phyloP scores from a whole-genome alignment of 768 basidiomycete genomes.

The Tricholoma saponaceum region DNA sequence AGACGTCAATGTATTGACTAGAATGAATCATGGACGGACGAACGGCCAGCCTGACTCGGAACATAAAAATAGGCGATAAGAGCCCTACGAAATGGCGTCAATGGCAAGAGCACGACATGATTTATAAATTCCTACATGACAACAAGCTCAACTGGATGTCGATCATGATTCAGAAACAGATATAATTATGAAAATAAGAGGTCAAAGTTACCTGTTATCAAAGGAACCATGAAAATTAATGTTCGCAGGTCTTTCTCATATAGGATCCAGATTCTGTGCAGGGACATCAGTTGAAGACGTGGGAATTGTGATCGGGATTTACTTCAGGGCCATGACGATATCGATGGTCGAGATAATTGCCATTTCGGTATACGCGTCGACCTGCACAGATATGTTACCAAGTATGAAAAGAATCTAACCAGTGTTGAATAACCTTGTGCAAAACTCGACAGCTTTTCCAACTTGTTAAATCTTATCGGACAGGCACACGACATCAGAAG shows the following conservation, averaged over 20 bases:
- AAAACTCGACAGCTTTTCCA: background rate
- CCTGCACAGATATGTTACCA: background rate
- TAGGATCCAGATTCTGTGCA: background rate
- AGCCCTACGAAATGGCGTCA: background rate
- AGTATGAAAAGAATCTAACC: background rate
- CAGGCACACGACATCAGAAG: background rate
- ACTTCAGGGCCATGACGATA: background rate
- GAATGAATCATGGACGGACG: background rate
- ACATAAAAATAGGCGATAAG: background rate
- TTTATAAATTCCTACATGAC: conserved; percentile 11
- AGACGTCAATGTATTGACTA: background rate
- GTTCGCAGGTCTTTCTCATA: background rate
- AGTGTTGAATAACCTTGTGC: background rate
- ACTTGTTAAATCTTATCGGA: background rate
- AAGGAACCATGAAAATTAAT: background rate
- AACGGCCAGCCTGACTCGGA: background rate
- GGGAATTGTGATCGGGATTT: background rate
- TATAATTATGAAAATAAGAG: background rate
- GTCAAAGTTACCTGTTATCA: background rate
- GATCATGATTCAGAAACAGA: background rate
- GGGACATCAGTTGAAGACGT: background rate
- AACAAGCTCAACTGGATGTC: conserved; percentile 9
- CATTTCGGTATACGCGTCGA: background rate
- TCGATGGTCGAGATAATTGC: background rate
- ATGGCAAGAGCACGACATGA: background rate